phyloP scores from a whole-genome alignment of 306 rosid genomes.

The Malus sieversii region DNA sequence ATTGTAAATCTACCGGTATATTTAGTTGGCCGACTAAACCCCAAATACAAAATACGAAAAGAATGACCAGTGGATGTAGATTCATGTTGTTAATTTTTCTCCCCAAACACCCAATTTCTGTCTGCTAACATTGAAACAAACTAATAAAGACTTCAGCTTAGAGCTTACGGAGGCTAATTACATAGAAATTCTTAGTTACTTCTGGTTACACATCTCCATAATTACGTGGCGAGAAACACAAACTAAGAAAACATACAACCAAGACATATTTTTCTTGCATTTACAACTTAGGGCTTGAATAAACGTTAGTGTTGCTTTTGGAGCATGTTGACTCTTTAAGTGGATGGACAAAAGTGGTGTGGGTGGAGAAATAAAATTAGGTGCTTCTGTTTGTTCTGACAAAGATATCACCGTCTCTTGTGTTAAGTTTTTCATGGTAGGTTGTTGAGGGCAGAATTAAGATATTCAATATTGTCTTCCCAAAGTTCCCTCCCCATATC shows the following conservation, averaged over 20 bases:
- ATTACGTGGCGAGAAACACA: too few relatives aligned
- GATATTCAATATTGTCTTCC: background rate
- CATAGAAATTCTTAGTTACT: too few relatives aligned
- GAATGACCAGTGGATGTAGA: background rate
- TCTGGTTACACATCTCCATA: too few relatives aligned
- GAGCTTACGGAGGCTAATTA: background rate
- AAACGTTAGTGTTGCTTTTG: background rate
- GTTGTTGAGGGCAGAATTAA: background rate
- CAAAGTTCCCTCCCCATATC: background rate
- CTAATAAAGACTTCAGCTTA: background rate
- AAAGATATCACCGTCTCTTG: background rate
- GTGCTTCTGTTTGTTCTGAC: background rate
- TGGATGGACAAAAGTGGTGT: background rate
- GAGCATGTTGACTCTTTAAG: background rate
- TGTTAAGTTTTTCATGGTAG: background rate
- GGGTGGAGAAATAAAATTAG: background rate
- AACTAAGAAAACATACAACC: background rate
- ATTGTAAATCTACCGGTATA: background rate
- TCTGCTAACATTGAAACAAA: background rate
- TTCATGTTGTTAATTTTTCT: background rate
- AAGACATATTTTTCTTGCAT: background rate
- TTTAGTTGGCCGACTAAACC: background rate
- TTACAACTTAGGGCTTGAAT: background rate
- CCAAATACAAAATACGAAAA: background rate
- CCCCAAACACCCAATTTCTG: background rate